Evolutionary conservation across 805 yeast genomes (phyloP).

Genomic region (Candida pseudofarinosa): DNA sequence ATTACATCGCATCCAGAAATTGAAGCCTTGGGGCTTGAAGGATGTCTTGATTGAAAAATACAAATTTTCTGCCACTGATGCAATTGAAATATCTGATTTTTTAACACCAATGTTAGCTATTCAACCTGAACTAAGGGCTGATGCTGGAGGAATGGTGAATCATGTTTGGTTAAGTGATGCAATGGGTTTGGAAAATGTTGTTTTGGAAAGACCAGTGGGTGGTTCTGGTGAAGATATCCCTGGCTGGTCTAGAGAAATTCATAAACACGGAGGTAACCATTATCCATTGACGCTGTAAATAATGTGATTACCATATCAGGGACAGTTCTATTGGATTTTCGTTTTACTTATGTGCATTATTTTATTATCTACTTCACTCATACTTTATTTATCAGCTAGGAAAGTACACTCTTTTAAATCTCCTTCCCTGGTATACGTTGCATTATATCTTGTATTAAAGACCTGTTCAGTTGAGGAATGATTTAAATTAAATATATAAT

Average conservation of each 20-base stretch:
- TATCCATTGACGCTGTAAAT: not conserved
- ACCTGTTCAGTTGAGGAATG: not conserved
- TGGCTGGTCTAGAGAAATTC: slow-evolving; percentile 77
- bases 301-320: not conserved
- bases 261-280: slow-evolving; percentile 3
- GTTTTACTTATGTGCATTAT: not conserved
- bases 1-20: slow-evolving; percentile 69
- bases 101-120: slow-evolving; percentile 76
- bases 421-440: not conserved
- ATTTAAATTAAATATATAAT: too few relatives aligned
- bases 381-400: not conserved
- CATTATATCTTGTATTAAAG: not conserved
- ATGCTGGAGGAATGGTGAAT: slow-evolving; percentile 92
- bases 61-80: slow-evolving; percentile 62
- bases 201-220: slow-evolving; percentile 69
- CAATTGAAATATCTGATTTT: slow-evolving; percentile 71
- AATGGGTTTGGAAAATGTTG: slow-evolving; percentile 65
- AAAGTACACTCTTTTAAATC: not conserved
- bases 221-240: slow-evolving; percentile 83
- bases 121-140: slow-evolving; percentile 80
- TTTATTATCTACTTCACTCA: not conserved
- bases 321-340: not conserved
- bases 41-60: slow-evolving; percentile 85
- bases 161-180: slow-evolving; percentile 85
- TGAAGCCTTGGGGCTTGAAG: slow-evolving; percentile 85